Percentiles rank a stretch among this genome's conserved stretches.
These are phyloP conservation scores for bread wheat (Triticum aestivum) DNA, from an alignment of 176 grass and related monocot genomes.

Conservation along the genomic window DNA sequence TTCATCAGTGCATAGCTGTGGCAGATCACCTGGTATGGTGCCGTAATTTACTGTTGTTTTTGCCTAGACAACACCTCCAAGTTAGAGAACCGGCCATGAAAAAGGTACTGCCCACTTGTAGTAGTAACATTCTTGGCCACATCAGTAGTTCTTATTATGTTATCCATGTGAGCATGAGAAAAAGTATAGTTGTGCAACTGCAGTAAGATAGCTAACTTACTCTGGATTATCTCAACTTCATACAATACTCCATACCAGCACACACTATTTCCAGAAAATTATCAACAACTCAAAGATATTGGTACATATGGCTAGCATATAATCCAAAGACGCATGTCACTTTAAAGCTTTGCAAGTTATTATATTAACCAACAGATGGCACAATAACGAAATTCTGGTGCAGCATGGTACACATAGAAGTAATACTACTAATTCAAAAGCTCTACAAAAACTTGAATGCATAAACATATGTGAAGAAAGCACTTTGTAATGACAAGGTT, in stretches of 20 bases:
- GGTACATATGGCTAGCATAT: neutral
- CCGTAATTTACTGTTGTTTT: too few relatives aligned
- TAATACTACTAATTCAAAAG: neutral
- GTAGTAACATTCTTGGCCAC: too few relatives aligned
- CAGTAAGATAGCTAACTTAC: neutral
- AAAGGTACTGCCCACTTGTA: too few relatives aligned
- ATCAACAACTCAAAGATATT: neutral
- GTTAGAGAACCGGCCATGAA: too few relatives aligned
- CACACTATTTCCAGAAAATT: neutral
- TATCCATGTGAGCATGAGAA: neutral
- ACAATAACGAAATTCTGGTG: neutral
- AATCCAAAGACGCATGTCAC: neutral
- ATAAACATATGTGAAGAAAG: neutral
- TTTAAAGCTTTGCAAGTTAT: neutral
- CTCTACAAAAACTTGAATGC: neutral
- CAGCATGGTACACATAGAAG: neutral
- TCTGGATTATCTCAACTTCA: neutral
- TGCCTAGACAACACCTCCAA: too few relatives aligned
- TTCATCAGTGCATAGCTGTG: too few relatives aligned
- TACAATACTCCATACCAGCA: neutral
- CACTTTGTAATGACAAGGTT: neutral
- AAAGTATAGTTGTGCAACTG: neutral
- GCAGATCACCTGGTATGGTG: too few relatives aligned
- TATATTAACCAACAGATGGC: neutral
- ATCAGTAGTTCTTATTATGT: neutral